phyloP scores from a whole-genome alignment of 768 basidiomycete species.

The Boletus rufocinnamomeus region DNA sequence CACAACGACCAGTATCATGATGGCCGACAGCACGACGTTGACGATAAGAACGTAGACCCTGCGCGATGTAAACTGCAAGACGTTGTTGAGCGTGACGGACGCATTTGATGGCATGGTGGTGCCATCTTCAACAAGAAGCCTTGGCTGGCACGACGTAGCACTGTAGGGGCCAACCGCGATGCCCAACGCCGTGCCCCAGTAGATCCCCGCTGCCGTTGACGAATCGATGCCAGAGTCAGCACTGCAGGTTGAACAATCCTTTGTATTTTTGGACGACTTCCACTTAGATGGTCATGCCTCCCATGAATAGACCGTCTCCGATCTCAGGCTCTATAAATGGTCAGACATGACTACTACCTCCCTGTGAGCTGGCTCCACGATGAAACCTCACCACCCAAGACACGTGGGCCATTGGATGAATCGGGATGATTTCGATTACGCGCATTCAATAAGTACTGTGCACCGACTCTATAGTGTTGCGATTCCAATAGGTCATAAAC shows the following conservation, averaged over 20 bases:
- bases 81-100: no score
- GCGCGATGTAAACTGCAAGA: neutral
- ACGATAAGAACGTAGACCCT: neutral
- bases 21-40: neutral
- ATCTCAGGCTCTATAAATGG: neutral
- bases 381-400: neutral
- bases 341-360: neutral
- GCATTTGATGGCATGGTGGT: no score
- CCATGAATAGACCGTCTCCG: neutral
- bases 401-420: neutral
- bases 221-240: neutral
- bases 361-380: neutral
- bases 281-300: neutral
- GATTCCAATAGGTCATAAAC: neutral
- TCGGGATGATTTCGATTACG: neutral
- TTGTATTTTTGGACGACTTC: neutral
- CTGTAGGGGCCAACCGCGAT: no score
- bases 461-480: conserved; percentile 1
- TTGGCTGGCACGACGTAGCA: no score
- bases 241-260: neutral
- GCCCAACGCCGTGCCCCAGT: neutral
- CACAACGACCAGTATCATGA: no score
- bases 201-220: neutral
- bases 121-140: no score
- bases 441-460: conserved; percentile 4